Conservation (phyloP, 176 grass and related monocot species). For the Ensete glaucum region DNA sequence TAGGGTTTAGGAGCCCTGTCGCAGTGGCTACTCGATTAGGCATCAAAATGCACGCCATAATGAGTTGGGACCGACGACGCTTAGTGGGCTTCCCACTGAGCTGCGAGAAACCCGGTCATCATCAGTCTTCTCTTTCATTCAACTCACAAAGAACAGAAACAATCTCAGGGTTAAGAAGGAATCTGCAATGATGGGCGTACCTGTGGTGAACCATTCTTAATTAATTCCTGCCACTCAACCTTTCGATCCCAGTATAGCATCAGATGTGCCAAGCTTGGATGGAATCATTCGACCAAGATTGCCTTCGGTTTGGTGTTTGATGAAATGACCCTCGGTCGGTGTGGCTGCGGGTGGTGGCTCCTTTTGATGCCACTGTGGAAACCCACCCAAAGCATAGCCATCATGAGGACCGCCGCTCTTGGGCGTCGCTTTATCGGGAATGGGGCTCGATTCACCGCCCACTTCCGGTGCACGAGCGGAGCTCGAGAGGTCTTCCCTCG, state of each 20-base stretch:
- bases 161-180: neutral
- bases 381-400: neutral
- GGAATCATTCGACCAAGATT: neutral
- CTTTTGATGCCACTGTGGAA: neutral
- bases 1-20: too few relatives aligned
- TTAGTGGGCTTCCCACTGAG: neutral
- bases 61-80: neutral
- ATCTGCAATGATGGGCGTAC: neutral
- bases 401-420: neutral
- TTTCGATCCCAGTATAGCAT: too few relatives aligned
- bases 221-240: too few relatives aligned
- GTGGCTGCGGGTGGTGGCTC: neutral
- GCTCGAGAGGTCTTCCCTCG: neutral
- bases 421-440: neutral
- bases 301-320: too few relatives aligned
- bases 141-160: neutral
- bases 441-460: neutral
- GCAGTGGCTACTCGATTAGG: too few relatives aligned
- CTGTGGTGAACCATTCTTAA: neutral
- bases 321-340: neutral
- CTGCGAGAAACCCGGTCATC: neutral
- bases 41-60: neutral
- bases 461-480: conserved; percentile 2
- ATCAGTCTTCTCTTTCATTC: neutral
- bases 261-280: too few relatives aligned